A percentile compares a stretch with the other conserved stretches of the same genome.
Evolutionary conservation across 148 eudicot genomes (phyloP).

Genomic region (Rhododendron ferrugineum): DNA sequence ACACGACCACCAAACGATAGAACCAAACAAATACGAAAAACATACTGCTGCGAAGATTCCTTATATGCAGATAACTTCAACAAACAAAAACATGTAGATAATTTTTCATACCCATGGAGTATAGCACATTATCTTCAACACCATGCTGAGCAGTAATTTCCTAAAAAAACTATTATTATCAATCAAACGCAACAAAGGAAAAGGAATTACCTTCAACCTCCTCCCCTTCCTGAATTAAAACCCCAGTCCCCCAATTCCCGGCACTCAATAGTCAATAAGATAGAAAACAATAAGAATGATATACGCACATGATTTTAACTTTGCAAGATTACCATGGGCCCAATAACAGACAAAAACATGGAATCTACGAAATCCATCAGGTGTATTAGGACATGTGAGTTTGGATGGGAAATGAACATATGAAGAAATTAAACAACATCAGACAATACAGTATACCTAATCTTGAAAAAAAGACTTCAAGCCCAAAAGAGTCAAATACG

Average conservation of each 20-base stretch:
- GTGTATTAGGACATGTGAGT: not conserved
- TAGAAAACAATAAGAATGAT: not conserved
- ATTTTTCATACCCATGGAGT: not conserved
- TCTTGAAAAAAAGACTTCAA: not conserved
- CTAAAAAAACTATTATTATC: not conserved
- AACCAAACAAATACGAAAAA: not conserved
- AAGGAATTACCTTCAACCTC: not conserved
- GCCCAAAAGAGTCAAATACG: not conserved
- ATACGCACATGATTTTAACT: not conserved
- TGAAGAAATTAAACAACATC: too few species aligned
- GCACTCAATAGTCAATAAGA: not conserved
- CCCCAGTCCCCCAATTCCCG: not conserved
- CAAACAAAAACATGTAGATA: not conserved
- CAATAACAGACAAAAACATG: not conserved
- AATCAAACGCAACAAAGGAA: not conserved
- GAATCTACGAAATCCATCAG: not conserved
- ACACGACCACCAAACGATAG: not conserved
- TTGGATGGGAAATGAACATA: not conserved
- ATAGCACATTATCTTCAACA: not conserved
- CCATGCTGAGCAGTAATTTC: not conserved
- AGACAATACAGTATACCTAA: not conserved
- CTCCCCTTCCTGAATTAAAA: not conserved
- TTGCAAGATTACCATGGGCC: not conserved
- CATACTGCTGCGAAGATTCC: not conserved
- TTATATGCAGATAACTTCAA: not conserved